Conservation (phyloP, 345 rosid genomes). For the Populus tremula region DNA sequence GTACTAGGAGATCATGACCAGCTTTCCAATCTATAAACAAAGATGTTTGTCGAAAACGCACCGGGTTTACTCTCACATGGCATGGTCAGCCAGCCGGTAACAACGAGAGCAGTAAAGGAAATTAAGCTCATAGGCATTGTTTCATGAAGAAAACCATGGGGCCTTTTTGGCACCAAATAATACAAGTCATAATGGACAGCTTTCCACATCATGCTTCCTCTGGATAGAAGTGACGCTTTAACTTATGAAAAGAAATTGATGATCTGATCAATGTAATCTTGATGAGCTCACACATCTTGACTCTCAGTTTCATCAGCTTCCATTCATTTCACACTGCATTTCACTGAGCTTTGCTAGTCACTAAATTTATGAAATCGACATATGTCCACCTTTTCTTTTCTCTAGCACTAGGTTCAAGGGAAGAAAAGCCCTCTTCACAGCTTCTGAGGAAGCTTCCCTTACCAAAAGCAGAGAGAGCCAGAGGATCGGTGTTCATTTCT, state of each 20-base stretch:
- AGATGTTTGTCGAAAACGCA: too few species aligned
- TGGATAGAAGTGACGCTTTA: neutral
- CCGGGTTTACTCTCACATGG: neutral
- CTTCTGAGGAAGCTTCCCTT: slow-evolving; percentile 51
- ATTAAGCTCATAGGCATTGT: neutral
- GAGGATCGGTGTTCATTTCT: slow-evolving; percentile 51
- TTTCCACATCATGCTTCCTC: neutral
- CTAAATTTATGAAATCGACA: slow-evolving; percentile 43
- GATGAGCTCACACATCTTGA: neutral
- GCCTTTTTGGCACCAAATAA: neutral
- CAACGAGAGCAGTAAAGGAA: neutral
- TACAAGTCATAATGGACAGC: neutral
- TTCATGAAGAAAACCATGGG: neutral
- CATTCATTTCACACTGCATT: neutral
- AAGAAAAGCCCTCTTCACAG: slow-evolving; percentile 42
- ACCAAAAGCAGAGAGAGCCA: slow-evolving; percentile 55
- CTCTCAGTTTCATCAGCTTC: neutral
- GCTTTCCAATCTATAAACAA: too few species aligned
- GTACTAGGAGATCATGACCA: neutral
- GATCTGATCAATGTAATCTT: neutral
- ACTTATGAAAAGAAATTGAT: neutral
- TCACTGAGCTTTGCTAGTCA: slow-evolving; percentile 15
- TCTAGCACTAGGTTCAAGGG: slow-evolving; percentile 33
- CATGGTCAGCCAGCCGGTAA: neutral
- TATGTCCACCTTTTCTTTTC: slow-evolving; percentile 46